These are phyloP conservation scores for Ophiosphaerella korrae DNA, from an alignment of 2,329 filamentous ascomycete genomes.

Conservation along the genomic window DNA sequence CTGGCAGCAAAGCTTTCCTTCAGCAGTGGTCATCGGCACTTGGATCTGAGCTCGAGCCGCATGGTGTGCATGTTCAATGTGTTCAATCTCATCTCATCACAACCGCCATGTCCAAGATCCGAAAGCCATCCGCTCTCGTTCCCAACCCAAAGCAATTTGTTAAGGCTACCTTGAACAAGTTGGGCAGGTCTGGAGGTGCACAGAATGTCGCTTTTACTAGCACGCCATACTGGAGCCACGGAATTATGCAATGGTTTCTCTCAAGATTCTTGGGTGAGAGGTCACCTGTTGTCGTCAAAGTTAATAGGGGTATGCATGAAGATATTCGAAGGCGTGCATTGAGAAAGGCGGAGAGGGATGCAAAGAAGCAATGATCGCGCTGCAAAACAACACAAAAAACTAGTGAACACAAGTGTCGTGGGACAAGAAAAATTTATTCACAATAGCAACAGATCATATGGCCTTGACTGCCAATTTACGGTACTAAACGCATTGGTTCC, in stretches of 20 bases:
- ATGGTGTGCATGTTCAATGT: conserved; percentile 87
- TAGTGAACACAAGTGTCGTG: not conserved
- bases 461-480: not conserved
- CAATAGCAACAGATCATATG: too few relatives aligned
- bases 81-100: conserved; percentile 92
- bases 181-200: conserved; percentile 77
- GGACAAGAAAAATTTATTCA: not conserved
- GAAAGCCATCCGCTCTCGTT: conserved; percentile 75
- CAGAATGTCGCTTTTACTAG: conserved; percentile 82
- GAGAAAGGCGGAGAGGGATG: conserved; percentile 81
- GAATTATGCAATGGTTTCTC: conserved; percentile 83
- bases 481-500: not conserved
- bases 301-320: conserved; percentile 76
- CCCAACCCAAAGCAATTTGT: conserved; percentile 86
- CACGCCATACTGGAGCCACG: conserved; percentile 93
- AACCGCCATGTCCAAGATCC: conserved; percentile 96
- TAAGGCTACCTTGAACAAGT: conserved; percentile 74
- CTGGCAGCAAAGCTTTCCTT: conserved; percentile 95
- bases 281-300: conserved; percentile 60
- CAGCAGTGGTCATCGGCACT: conserved; percentile 94
- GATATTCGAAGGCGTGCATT: conserved; percentile 82
- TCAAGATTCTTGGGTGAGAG: conserved; percentile 64
- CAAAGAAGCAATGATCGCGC: conserved; percentile 62
- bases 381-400: too few relatives aligned
- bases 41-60: conserved; percentile 77